These are phyloP conservation scores for Kazachstania sp. DNA, from an alignment of 1,139 yeast genomes.

Conservation along the genomic window DNA sequence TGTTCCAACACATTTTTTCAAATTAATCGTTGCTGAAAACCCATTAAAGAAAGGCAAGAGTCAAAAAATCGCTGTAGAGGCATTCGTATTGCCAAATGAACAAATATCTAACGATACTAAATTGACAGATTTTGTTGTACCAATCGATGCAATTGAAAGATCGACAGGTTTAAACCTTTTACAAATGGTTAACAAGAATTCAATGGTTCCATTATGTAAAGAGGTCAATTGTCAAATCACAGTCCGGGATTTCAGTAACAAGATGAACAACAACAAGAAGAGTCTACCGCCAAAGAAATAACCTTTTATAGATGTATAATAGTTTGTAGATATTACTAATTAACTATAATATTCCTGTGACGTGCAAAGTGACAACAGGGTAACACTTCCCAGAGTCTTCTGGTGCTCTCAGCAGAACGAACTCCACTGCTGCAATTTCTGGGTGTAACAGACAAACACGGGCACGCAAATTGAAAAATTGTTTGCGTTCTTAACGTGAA, in stretches of 20 bases:
- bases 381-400: too few species aligned
- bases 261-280: slow-evolving; percentile 19
- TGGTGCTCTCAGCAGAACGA: too few species aligned
- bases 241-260: slow-evolving; percentile 68
- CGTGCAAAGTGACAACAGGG: too few species aligned
- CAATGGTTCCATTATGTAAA: slow-evolving; percentile 62
- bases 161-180: slow-evolving; percentile 78
- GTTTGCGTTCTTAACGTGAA: too few species aligned
- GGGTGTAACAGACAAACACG: too few species aligned
- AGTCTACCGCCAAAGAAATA: not conserved
- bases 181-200: slow-evolving; percentile 52
- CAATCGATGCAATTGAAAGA: slow-evolving; percentile 80
- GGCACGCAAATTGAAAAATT: too few species aligned
- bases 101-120: slow-evolving; percentile 62
- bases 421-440: too few species aligned
- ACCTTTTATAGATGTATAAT: too few species aligned
- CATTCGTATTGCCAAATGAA: slow-evolving; percentile 87
- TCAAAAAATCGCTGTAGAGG: slow-evolving; percentile 61
- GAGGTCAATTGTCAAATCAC: slow-evolving; percentile 73
- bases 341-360: too few species aligned
- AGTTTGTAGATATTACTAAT: too few species aligned
- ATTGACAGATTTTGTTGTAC: slow-evolving; percentile 71
- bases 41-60: slow-evolving; percentile 32
- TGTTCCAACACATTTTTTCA: slow-evolving; percentile 95
- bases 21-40: slow-evolving; percentile 75